Percentiles rank a stretch among this genome's conserved stretches.
Evolutionary conservation across 371 early-diverging fungal genomes (phyloP).

Genomic region (Lichtheimia hyalospora): DNA sequence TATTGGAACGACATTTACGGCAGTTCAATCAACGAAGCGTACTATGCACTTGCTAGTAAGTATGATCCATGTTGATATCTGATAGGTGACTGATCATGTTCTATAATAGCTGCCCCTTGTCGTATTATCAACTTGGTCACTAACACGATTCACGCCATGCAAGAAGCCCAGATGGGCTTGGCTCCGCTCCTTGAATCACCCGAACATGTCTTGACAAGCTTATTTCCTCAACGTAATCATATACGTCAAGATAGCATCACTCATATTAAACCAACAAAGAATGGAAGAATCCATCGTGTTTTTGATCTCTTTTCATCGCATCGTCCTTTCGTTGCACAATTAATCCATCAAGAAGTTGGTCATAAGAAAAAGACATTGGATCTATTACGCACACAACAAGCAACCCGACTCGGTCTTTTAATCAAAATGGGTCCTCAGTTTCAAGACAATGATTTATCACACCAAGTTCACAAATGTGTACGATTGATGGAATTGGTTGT

Average conservation of each 20-base stretch:
- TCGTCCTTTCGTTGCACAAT: conserved; percentile 48
- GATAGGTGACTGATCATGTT: no score
- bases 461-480: conserved; percentile 11
- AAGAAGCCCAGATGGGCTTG: conserved; percentile 18
- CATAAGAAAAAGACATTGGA: conserved; percentile 55
- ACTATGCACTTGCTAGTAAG: conserved; percentile 66
- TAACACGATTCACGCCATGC: conserved; percentile 16
- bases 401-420: conserved; percentile 63
- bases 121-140: conserved; percentile 37
- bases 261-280: background rate
- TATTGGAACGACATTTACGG: conserved; percentile 71
- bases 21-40: conserved; percentile 38
- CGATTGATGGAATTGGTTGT: conserved; percentile 16
- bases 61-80: no score
- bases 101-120: conserved; percentile 41
- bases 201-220: conserved; percentile 26
- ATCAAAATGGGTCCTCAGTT: conserved; percentile 37
- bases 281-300: conserved; percentile 1
- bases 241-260: background rate
- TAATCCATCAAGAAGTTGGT: conserved; percentile 62
- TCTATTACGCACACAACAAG: conserved; percentile 56
- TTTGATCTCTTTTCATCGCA: conserved; percentile 15
- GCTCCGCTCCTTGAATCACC: conserved; percentile 20
- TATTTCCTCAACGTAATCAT: conserved; percentile 34
- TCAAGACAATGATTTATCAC: background rate